phyloP scores from a whole-genome alignment of 176 grass and related monocot species.

The Coix lacrymajobi region DNA sequence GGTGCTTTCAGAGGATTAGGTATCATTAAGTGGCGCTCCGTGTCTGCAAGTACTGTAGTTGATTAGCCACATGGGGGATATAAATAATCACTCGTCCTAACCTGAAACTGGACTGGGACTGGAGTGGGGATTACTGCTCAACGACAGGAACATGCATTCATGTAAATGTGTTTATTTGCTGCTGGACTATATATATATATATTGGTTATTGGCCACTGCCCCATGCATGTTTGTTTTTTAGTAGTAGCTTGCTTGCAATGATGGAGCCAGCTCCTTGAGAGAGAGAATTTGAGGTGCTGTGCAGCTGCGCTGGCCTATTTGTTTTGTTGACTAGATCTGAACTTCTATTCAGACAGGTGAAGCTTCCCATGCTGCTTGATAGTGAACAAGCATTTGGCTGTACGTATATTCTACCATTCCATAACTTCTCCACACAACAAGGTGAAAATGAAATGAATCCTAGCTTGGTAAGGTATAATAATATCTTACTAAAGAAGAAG shows the following conservation, averaged over 20 bases:
- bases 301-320: slow-evolving; percentile 1
- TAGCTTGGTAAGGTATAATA: too few relatives aligned
- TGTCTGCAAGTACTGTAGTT: neutral
- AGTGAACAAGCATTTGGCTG: neutral
- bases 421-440: neutral
- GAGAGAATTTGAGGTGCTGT: slow-evolving; percentile 13
- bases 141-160: neutral
- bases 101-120: neutral
- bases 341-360: slow-evolving; percentile 23
- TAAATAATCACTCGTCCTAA: neutral
- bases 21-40: slow-evolving; percentile 20
- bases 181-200: neutral
- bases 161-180: neutral
- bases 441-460: slow-evolving; percentile 2
- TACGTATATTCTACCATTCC: neutral
- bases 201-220: slow-evolving; percentile 9
- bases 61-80: slow-evolving; percentile 7
- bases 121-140: slow-evolving; percentile 2
- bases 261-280: slow-evolving; percentile 31
- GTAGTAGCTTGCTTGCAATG: slow-evolving; percentile 14
- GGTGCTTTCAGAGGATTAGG: slow-evolving; percentile 35
- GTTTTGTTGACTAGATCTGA: slow-evolving; percentile 42
- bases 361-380: slow-evolving; percentile 24
- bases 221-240: slow-evolving; percentile 13
- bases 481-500: neutral